Base-by-base conservation (phyloP, 352 stramenopile species). In the Blastocystis sp. region DNA sequence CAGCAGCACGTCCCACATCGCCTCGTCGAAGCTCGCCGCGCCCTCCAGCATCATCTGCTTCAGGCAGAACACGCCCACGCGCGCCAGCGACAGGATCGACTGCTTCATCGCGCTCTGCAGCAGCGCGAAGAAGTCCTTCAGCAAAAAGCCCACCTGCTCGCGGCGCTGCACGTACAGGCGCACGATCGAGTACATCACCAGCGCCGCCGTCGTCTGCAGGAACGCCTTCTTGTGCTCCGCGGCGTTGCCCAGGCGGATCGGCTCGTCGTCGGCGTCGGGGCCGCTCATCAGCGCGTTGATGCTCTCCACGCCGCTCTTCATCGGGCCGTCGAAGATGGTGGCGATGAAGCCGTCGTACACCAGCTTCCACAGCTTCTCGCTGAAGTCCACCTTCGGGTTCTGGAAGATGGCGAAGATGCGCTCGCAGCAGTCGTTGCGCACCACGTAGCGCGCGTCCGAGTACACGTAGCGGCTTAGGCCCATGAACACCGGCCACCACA, bases 401-500 rank as follows among this genome's bases (percentile, higher is more conserved):
- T 94, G 90, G 11, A 96, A 90, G 21, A 92, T 91, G 61, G 92
- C 90, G 69, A 94, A 96, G 0, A 90, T 78, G 24, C 60, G 62
- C 54, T 90, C 60, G 57, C 90, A 77, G 43, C 82, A 69, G 63
- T 76, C 57, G 42, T 88, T 90, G 71, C 66, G 81, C 54, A 98
- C 92, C n/a, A 95, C 91, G 17, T 95, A 89, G 40, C 95, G 94
- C 11, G 91, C 90, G 84, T 98, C 95, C 0, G 93, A 93, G 78
- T 52, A 79, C 43, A 97, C 94, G 17, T 96, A 91, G 43, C 94
- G 95, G 0, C 94, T 96, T n/a, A 99, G 90, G 38, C 96, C 97
- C 4, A 98, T 95, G 65, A 99, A 90, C 63, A 99, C 94, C 0
- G 96, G 96, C 96, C 96, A 99, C 94, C 94, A 97, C 2, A 95